Evolutionary conservation across 768 basidiomycete genomes (phyloP).

Genomic region (Rubroboletus pulcherrimus): DNA sequence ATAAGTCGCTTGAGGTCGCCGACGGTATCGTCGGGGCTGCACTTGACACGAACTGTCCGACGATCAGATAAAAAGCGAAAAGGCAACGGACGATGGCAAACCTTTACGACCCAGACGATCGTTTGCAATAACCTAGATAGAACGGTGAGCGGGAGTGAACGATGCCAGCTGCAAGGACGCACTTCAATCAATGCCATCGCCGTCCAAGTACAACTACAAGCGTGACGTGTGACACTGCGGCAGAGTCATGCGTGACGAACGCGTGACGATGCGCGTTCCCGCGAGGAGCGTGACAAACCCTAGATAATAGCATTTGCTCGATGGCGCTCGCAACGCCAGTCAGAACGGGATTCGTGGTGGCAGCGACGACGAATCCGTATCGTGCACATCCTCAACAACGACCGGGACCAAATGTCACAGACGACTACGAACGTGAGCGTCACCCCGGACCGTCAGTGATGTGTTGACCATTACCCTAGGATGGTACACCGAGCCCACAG

Average conservation of each 20-base stretch:
- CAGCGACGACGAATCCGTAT: constrained; percentile 18
- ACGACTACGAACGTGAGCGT: constrained; percentile 73
- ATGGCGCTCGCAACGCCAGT: constrained; percentile 32
- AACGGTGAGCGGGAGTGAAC: not conserved
- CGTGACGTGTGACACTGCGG: constrained; percentile 14
- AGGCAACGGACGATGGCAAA: constrained; percentile 24
- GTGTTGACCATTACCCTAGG: constrained; percentile 39
- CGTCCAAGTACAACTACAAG: not conserved
- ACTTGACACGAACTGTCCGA: constrained; percentile 86
- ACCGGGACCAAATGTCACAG: constrained; percentile 47
- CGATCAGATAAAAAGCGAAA: constrained; percentile 1
- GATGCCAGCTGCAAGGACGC: constrained; percentile 3
- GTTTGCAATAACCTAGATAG: constrained; percentile 81
- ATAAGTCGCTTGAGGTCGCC: constrained; percentile 97
- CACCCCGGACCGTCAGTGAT: not conserved
- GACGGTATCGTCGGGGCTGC: constrained; percentile 92
- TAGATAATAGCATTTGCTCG: not conserved
- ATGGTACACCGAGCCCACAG: constrained; percentile 79
- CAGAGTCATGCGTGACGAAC: constrained; percentile 16
- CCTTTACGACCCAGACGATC: constrained; percentile 95
- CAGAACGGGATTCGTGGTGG: constrained; percentile 19
- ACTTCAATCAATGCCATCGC: constrained; percentile 58
- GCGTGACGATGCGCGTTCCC: constrained; percentile 18
- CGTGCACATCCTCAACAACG: constrained; percentile 26
- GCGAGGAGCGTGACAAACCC: constrained; percentile 12